Conservation (phyloP, 768 basidiomycete species). For the Collybia sp. region DNA sequence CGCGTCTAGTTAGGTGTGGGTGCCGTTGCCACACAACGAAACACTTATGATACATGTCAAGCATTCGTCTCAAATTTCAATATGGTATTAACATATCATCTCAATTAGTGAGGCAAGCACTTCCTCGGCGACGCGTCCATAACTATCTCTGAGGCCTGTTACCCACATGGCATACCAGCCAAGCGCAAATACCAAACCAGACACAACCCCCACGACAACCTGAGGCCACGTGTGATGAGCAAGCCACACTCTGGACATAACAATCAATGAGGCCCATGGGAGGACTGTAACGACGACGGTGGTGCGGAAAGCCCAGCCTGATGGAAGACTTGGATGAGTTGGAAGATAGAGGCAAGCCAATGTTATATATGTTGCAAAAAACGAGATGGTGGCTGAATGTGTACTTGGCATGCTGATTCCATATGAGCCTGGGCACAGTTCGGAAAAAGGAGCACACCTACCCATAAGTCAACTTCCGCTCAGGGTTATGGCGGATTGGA, state of each 20-base stretch:
- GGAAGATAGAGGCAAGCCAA: slow-evolving; percentile 58
- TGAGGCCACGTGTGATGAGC: slow-evolving; percentile 75
- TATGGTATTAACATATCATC: too few species aligned
- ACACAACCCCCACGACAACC: slow-evolving; percentile 52
- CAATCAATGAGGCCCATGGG: slow-evolving; percentile 52
- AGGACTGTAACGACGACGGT: slow-evolving; percentile 41
- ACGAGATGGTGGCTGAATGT: slow-evolving; percentile 67
- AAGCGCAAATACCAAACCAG: slow-evolving; percentile 48
- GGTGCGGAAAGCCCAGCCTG: slow-evolving; percentile 30
- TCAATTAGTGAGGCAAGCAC: too few species aligned
- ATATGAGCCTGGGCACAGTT: too few species aligned
- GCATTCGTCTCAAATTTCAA: too few species aligned
- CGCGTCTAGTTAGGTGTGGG: neutral
- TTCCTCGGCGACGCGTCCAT: neutral
- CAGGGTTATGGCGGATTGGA: slow-evolving; percentile 33
- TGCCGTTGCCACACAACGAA: too few species aligned
- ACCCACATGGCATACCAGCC: slow-evolving; percentile 60
- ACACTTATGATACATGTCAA: too few species aligned
- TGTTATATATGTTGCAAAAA: slow-evolving; percentile 55
- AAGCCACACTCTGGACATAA: slow-evolving; percentile 67
- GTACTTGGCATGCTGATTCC: slow-evolving; percentile 74
- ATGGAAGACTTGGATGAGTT: slow-evolving; percentile 48
- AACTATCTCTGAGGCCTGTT: neutral
- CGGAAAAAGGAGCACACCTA: slow-evolving; percentile 25
- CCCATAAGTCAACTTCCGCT: slow-evolving; percentile 63